Percentiles rank a stretch among this genome's conserved stretches.
These are phyloP conservation scores for Diospyros kaki DNA, from an alignment of 148 eudicot genomes.

Conservation along the genomic window DNA sequence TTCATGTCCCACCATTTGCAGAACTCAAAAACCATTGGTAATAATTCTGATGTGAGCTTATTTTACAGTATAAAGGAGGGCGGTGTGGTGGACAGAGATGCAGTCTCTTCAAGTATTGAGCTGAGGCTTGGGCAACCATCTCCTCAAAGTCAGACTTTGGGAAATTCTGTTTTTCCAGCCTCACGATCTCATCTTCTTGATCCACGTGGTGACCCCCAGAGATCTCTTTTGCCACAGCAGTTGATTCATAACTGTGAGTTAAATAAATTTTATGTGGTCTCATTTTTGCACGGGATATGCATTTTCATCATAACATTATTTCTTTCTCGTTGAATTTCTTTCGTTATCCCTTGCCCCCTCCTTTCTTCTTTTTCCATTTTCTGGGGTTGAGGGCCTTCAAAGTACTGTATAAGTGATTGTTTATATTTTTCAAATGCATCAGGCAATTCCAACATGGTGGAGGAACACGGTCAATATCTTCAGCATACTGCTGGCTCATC, in stretches of 20 bases:
- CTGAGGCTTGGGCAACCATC: conserved; percentile 74
- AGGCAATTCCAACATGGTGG: conserved; percentile 23
- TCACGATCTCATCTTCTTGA: conserved; percentile 19
- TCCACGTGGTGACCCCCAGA: conserved; percentile 18
- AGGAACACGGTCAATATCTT: conserved; percentile 17
- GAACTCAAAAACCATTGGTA: conserved; percentile 19
- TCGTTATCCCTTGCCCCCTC: not conserved
- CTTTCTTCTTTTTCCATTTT: not conserved
- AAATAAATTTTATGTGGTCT: not conserved
- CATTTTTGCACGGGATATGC: not conserved
- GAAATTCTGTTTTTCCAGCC: conserved; percentile 23
- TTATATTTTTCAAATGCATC: conserved; percentile 25
- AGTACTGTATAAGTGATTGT: conserved; percentile 6
- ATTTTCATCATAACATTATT: not conserved
- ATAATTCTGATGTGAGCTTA: conserved; percentile 13
- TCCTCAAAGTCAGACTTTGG: conserved; percentile 35
- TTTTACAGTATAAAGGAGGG: conserved; percentile 28
- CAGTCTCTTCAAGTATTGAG: conserved; percentile 43
- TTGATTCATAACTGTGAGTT: conserved; percentile 40
- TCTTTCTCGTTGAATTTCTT: not conserved
- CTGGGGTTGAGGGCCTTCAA: conserved; percentile 3
- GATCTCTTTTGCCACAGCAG: conserved; percentile 28
- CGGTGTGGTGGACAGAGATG: conserved; percentile 19
- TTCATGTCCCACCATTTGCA: conserved; percentile 21
- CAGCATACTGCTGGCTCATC: conserved; percentile 22